A percentile compares a stretch with the other conserved stretches of the same genome.
phyloP scores from a whole-genome alignment of 1,139 yeast genomes.

The Suhomyces bokatorum region DNA sequence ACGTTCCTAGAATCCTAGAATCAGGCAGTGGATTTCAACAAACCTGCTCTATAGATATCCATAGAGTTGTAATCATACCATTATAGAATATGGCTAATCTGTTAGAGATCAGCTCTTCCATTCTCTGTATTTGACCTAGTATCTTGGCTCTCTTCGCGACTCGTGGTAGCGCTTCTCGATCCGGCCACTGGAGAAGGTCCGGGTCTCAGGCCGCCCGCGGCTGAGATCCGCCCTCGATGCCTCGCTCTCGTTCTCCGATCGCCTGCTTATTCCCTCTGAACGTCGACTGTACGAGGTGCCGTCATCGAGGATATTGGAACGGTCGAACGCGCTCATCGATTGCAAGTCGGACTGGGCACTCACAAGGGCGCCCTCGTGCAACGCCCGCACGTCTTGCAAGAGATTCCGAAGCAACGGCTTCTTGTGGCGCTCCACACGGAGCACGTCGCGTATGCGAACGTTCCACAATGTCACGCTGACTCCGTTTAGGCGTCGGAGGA shows the following conservation, averaged over 20 bases:
- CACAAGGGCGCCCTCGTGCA: slow-evolving; percentile 11
- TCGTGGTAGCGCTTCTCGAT: neutral
- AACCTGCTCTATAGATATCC: no score
- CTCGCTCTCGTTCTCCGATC: no score
- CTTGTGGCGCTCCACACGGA: slow-evolving; percentile 46
- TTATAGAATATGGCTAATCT: no score
- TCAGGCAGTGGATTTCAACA: no score
- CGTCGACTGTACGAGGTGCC: neutral
- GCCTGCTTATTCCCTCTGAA: neutral
- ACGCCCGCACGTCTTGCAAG: slow-evolving; percentile 30
- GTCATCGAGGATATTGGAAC: neutral
- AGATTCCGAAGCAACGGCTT: slow-evolving; percentile 31
- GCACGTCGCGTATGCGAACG: slow-evolving; percentile 37
- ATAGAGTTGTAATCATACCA: no score
- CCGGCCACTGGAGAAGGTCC: neutral
- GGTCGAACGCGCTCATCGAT: slow-evolving; percentile 1
- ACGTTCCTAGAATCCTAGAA: no score
- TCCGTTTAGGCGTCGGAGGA: slow-evolving; percentile 37
- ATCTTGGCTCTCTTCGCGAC: neutral
- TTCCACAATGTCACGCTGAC: slow-evolving; percentile 46
- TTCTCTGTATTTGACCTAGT: no score
- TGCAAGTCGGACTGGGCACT: slow-evolving; percentile 6
- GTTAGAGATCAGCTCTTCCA: no score
- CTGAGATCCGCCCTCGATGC: neutral
- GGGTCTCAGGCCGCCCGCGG: neutral